Evolutionary conservation across 208 protist species (phyloP), one percentile per base, ranked within the genome.

Genomic region (Crithidia fasciculata): DNA sequence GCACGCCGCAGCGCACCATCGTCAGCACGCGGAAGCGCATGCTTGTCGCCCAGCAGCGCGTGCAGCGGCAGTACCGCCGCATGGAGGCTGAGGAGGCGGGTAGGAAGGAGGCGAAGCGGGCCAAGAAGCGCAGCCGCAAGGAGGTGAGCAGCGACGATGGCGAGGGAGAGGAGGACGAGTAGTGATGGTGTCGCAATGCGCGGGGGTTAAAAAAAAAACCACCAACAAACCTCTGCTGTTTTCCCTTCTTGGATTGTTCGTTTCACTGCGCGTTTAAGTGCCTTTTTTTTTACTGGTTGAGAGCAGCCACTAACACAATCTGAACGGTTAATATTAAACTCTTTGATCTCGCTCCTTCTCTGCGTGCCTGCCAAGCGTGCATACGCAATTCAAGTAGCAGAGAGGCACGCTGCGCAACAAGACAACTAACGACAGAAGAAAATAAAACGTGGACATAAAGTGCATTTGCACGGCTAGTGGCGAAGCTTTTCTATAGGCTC

Each of bases 11-110:
- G n/a, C 85, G 92, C 68, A 90, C 85, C 63, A 88, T 97, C 64
- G 82, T 97, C n/a, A 97, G 86, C 81, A 93, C 90, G 12, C 78
- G 75, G 41, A 97, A 97, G 74, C 81, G 90, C 40, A 93, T 95
- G 78, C 78, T 88, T 54, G 83, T 97, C 15, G 92, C 87, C 5
- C 83, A 90, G 58, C 80, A 95, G 74, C 90, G 90, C 19, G 82
- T 89, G 45, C 70, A 90, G 43, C 80, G 86, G 43, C 84, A 94
- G 78, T 87, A 91, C 72, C 78, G 85, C 13, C 89, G 86, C 16
- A 62, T 96, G 55, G 89, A 93, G 76, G 44, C 72, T 5, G 85
- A 91, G 50, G 71, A 81, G 67, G 76, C 58, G 10, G 72, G 80
- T 44, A 77, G 74, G 54, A 79, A 68, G 66, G 53, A 36, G 15